Base-by-base conservation (phyloP, 2,329 filamentous ascomycete species). In the Ophiostoma quercus region DNA sequence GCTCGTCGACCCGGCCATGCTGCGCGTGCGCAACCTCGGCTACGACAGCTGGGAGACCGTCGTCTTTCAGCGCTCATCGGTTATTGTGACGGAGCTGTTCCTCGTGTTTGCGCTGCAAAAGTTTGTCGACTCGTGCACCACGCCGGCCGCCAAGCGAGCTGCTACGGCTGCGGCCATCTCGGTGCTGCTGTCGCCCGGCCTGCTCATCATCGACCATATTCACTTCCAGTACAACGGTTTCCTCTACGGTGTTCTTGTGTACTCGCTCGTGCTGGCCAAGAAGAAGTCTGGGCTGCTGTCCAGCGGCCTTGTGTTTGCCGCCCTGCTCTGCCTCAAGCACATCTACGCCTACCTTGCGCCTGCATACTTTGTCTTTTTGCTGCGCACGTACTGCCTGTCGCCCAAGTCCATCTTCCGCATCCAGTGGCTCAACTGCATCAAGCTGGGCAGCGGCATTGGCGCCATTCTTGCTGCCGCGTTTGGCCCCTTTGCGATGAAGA, bases 211-310 rank as follows among this genome's bases (percentile, higher is more conserved):
- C 78, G 95, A 99, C 77, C 95, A 99, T 78, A 94, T 97, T 73
- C 94, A 97, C 79, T 66, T 99, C 79, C 95, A 99, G 82, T 99
- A 99, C 82, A 99, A 99, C 82, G 94, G 95, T 57, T 93, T 94
- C 80, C 88, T 99, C 80, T 99, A 98, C 78, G 95, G 95, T 51
- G 82, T 98, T 62, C 83, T 99, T 67, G 86, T 98, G 51, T 84
- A 94, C 69, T 98, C 95, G 2, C 84, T 99, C 66, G 90, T 96
- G 1, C 82, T 96, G 71, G 92, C 93, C 7, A 88, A 92, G 67
- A 87, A 89, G 75, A 87, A 86, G 76, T 90, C 90, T 2, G 91
- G 91, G 0, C 82, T 95, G 43, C 84, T 98, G 14, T 82, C 84
- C 65, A 95, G 93, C 74, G 95, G 93, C 0, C 82, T 96, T 1